phyloP scores from a whole-genome alignment of 2,329 filamentous ascomycete genomes.

The Magnaporthales sp. region DNA sequence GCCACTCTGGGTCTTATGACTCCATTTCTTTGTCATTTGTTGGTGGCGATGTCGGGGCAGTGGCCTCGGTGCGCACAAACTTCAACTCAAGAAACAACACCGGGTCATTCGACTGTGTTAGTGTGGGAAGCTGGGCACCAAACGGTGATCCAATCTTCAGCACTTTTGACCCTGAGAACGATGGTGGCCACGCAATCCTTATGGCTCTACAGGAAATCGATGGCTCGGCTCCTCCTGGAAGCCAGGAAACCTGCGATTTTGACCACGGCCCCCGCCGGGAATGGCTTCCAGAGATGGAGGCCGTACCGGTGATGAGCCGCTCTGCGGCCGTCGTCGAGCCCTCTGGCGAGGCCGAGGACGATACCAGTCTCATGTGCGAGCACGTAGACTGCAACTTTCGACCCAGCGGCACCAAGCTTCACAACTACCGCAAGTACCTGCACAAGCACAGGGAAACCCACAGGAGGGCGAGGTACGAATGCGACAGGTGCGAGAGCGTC shows the following conservation, averaged over 20 bases:
- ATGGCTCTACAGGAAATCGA: neutral
- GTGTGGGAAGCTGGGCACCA: neutral
- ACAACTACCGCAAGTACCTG: slow-evolving; percentile 20
- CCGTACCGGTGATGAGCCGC: neutral
- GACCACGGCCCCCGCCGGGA: neutral
- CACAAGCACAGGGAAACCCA: slow-evolving; percentile 23
- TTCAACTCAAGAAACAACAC: neutral
- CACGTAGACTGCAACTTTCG: slow-evolving; percentile 18
- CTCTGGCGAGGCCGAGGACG: neutral
- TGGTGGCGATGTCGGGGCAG: neutral
- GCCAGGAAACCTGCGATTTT: neutral
- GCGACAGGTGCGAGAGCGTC: slow-evolving; percentile 18
- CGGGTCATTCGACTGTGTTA: neutral
- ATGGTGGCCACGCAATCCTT: neutral
- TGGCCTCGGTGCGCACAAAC: neutral
- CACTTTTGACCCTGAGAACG: neutral
- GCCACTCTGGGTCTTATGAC: neutral
- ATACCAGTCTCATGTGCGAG: neutral
- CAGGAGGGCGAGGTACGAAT: slow-evolving; percentile 16
- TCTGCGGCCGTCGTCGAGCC: neutral
- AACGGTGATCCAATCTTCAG: neutral
- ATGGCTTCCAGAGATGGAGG: neutral
- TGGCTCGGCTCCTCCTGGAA: neutral
- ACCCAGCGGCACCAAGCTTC: slow-evolving; percentile 16
- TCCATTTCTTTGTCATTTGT: neutral